Base-by-base conservation (phyloP, 1,284 basidiomycete genomes). In the Ganoderma boninense region DNA sequence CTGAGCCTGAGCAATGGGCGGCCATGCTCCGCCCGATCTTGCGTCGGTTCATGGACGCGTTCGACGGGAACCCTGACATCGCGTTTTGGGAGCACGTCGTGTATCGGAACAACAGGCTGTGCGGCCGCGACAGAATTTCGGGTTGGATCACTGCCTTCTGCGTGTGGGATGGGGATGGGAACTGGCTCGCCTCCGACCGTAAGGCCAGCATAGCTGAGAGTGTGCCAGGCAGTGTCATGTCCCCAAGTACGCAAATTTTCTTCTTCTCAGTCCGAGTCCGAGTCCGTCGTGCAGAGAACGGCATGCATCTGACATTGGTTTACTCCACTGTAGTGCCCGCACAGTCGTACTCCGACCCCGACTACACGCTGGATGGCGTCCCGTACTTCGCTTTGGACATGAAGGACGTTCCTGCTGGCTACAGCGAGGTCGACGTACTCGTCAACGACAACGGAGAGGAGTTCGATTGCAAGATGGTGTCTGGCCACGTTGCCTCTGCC, bases 141-240 rank as follows among this genome's bases (percentile, higher is more conserved):
- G 81, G 81, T 3, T 84, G 84, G 83, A 73, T 84, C 69, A 82
- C 80, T 26, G 83, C 81, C 0, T 85, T 85, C 66, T 81, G 80
- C 70, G 80, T 81, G 7, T 84, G 83, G 75, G 74, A 76, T 54
- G 73, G 73, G n/a, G 71, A 75, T 1, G 80, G 82, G 10, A 68
- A 75, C 35, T 82, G 83, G 80, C n/a, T 66, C 40, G 20, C 26
- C 11, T 18, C 1, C 32, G 4, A 38, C 38, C 32, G 18, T n/a
- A 32, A 1, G 4, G 10, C 35, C 20, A 1, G 35, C 7, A n/a
- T 35, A n/a, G 40, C 8, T 13, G 16, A 13, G n/a, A 20, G 6
- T 7, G 29, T 32, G 29, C 1, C n/a, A n/a, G 46, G 46, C 8
- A 49, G 46, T 8, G 46, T 49, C 46, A 49, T 49, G 46, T 10